A percentile compares a stretch with the other conserved stretches of the same genome.
Conservation (phyloP, 2,329 filamentous ascomycete genomes). For the Eutypella sp. region DNA sequence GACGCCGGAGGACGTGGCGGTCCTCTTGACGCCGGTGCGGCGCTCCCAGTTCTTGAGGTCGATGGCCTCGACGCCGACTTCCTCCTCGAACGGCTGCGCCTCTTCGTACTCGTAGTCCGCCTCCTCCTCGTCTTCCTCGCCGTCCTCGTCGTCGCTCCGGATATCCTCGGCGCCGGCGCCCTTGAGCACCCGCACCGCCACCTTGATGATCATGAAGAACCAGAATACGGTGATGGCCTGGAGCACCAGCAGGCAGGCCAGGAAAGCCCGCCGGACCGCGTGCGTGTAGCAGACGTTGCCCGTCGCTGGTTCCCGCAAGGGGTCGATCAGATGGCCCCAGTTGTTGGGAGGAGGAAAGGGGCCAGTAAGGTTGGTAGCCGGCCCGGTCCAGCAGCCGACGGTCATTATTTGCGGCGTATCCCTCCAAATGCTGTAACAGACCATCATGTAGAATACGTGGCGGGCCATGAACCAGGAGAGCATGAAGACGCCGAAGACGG, state of each 20-base stretch:
- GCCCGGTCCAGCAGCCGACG: constrained; percentile 66
- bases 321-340: constrained; percentile 63
- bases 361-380: constrained; percentile 48
- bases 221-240: constrained; percentile 79
- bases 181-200: constrained; percentile 73
- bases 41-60: constrained; percentile 62
- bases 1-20: constrained; percentile 50
- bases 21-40: constrained; percentile 49
- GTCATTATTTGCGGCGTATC: constrained; percentile 59
- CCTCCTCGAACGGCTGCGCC: constrained; percentile 60
- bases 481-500: constrained; percentile 81
- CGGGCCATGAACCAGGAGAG: constrained; percentile 77
- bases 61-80: constrained; percentile 69
- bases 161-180: constrained; percentile 78
- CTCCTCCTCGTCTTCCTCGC: constrained; percentile 55
- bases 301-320: constrained; percentile 60
- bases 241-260: constrained; percentile 69
- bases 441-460: constrained; percentile 72
- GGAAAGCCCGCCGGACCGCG: constrained; percentile 69
- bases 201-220: constrained; percentile 83
- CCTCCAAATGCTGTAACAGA: constrained; percentile 77
- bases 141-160: constrained; percentile 80
- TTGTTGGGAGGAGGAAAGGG: constrained; percentile 48
- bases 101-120: constrained; percentile 51
- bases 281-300: constrained; percentile 77